A percentile compares a stretch with the other conserved stretches of the same genome.
phyloP scores from a whole-genome alignment of 345 rosid species.

The Lepidium sativum region DNA sequence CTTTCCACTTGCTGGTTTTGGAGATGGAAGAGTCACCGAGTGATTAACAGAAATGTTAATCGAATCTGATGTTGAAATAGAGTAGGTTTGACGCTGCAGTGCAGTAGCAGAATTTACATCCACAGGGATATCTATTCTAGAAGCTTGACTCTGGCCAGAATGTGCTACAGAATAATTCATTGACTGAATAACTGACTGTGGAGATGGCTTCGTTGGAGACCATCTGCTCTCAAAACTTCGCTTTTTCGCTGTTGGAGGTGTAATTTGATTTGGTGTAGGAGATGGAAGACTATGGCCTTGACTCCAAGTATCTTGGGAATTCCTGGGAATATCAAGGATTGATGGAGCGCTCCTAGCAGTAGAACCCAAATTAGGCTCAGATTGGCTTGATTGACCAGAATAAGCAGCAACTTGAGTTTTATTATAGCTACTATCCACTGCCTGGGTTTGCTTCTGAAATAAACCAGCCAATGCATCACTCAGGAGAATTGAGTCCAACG shows the following conservation, averaged over 20 bases:
- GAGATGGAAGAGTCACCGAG: slow-evolving; percentile 32
- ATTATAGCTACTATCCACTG: slow-evolving; percentile 25
- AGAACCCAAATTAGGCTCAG: slow-evolving; percentile 29
- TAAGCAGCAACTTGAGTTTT: slow-evolving; percentile 35
- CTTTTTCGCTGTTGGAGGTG: slow-evolving; percentile 31
- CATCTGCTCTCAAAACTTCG: slow-evolving; percentile 48
- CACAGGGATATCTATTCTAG: slow-evolving; percentile 32
- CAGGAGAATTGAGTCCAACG: slow-evolving; percentile 65
- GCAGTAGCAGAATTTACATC: slow-evolving; percentile 32
- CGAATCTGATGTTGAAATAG: slow-evolving; percentile 5
- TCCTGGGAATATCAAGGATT: slow-evolving; percentile 46
- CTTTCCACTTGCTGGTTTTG: slow-evolving; percentile 33
- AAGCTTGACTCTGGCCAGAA: slow-evolving; percentile 28
- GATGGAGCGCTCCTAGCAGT: slow-evolving; percentile 31
- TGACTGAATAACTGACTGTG: slow-evolving; percentile 24
- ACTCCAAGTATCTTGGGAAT: slow-evolving; percentile 49
- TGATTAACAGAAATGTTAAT: slow-evolving; percentile 14
- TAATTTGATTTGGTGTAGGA: slow-evolving; percentile 73
- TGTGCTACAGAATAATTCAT: slow-evolving; percentile 16
- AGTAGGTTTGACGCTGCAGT: slow-evolving; percentile 31
- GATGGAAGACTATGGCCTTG: slow-evolving; percentile 75
- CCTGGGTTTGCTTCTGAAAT: slow-evolving; percentile 44
- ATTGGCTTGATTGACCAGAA: slow-evolving; percentile 25
- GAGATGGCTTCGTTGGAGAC: slow-evolving; percentile 56
- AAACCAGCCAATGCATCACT: slow-evolving; percentile 69